phyloP scores from a whole-genome alignment of 768 basidiomycete species.

The Mrakia frigida region DNA sequence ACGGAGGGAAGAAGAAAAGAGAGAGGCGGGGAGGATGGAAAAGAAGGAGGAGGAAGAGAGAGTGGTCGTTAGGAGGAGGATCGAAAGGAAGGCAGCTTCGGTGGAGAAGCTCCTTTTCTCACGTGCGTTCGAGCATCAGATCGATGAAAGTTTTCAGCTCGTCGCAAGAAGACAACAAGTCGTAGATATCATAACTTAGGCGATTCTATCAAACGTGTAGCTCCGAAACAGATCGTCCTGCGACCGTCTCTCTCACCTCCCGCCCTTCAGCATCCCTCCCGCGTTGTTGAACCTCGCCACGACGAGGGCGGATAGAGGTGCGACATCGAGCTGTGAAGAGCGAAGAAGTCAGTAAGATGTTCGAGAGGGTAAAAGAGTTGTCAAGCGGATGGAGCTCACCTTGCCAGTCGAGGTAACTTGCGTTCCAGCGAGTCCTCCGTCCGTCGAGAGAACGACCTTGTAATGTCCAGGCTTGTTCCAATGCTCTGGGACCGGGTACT shows the following conservation, averaged over 20 bases:
- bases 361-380: no score
- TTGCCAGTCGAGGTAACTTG: background rate
- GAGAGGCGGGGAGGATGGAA: background rate
- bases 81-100: no score
- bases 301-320: constrained; percentile 4
- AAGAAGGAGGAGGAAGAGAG: background rate
- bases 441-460: constrained; percentile 16
- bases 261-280: background rate
- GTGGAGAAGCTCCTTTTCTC: no score
- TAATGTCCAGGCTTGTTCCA: constrained; percentile 7
- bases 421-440: background rate
- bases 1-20: background rate
- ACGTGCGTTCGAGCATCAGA: no score
- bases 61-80: background rate
- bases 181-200: no score
- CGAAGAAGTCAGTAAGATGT: background rate
- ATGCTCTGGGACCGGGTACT: background rate
- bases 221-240: no score
- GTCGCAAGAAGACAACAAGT: no score
- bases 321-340: background rate
- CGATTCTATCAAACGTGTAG: no score
- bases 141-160: no score
- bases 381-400: no score
- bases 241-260: no score
- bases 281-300: constrained; percentile 1